Evolutionary conservation across 2,329 filamentous ascomycete species (phyloP), one percentile per base, ranked within the genome.

Genomic region (Ceratocystis cacaofunesta): DNA sequence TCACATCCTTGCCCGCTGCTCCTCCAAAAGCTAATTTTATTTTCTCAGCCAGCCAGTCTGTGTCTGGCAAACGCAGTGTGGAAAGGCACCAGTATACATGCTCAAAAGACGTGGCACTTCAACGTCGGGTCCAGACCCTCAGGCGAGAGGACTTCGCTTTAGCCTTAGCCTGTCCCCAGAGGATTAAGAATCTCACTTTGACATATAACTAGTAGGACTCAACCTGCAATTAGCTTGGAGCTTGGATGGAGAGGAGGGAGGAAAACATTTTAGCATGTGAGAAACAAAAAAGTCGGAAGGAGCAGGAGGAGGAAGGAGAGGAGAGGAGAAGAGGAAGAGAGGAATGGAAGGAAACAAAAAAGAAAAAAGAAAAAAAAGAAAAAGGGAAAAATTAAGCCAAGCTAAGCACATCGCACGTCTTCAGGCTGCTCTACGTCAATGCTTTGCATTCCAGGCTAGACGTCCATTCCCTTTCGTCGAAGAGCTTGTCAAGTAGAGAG

Each of bases 131-230:
- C 52, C 12, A 57, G 25, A 32, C 22, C 15, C 15, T 50, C 10
- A n/a, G 36, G 36, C 12, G 10, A 12, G 17, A 57, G 22, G 25
- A 8, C 52, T n/a, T 8, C 1, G 22, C 22, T 57, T 57, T 57
- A 57, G 52, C 52, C 30, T 17, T 57, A 57, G 52, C 25, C 30
- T 32, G 52, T 57, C 15, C 7, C 10, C 3, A 57, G 22, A 30
- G 12, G 22, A 57, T 57, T 57, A 57, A 57, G 52, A 57, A 57
- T 57, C 52, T 57, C 52, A 57, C 52, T 30, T 55, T 57, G 52
- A 57, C 52, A n/a, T 57, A 28, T 30, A 30, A 15, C 22, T 57
- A 57, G 17, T 12, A 30, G 52, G 30, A 28, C 22, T 30, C 17
- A 22, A 30, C 22, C 52, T 57, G 52, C 17, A 32, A 57, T 57